These are phyloP conservation scores for Leucosporidium yakuticum DNA, from an alignment of 768 basidiomycete species.

Conservation along the genomic window DNA sequence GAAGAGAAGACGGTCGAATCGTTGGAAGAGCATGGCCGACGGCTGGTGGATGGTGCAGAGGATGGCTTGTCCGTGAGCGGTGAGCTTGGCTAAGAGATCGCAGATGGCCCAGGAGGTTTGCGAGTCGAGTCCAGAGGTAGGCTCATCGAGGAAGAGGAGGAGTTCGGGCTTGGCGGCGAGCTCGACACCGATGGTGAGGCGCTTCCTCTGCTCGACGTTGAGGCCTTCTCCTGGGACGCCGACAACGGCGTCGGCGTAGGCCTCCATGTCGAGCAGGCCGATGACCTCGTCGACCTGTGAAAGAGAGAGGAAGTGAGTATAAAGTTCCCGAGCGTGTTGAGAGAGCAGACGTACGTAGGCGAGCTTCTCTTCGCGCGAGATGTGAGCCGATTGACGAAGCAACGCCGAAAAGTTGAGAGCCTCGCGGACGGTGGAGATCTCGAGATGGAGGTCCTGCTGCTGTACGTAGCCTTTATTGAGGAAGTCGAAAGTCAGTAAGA, in stretches of 20 bases:
- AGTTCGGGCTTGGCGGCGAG: slow-evolving; percentile 77
- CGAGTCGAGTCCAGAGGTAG: slow-evolving; percentile 56
- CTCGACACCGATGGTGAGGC: slow-evolving; percentile 76
- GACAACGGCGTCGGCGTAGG: slow-evolving; percentile 48
- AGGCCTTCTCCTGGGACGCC: slow-evolving; percentile 45
- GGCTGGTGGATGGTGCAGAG: slow-evolving; percentile 59
- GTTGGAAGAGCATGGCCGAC: slow-evolving; percentile 56
- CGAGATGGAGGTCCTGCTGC: slow-evolving; percentile 37
- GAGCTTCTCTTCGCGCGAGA: slow-evolving; percentile 41
- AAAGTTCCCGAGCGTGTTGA: too few relatives aligned
- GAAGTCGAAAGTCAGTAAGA: slow-evolving; percentile 42
- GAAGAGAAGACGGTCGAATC: slow-evolving; percentile 55
- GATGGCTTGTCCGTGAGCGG: slow-evolving; percentile 75
- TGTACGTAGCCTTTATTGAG: slow-evolving; percentile 45
- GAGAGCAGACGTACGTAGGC: slow-evolving; percentile 42
- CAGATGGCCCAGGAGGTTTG: slow-evolving; percentile 42
- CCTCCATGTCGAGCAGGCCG: slow-evolving; percentile 46
- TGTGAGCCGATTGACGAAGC: slow-evolving; percentile 43
- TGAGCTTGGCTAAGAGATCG: slow-evolving; percentile 64
- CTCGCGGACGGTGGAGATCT: slow-evolving; percentile 11
- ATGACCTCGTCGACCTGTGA: slow-evolving; percentile 43
- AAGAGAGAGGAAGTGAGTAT: too few relatives aligned
- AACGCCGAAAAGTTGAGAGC: slow-evolving; percentile 43
- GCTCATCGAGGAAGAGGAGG: slow-evolving; percentile 83
- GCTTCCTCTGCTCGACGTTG: slow-evolving; percentile 46